Base-by-base conservation (phyloP, 305 asterid species). In the Nicotiana rustica region DNA sequence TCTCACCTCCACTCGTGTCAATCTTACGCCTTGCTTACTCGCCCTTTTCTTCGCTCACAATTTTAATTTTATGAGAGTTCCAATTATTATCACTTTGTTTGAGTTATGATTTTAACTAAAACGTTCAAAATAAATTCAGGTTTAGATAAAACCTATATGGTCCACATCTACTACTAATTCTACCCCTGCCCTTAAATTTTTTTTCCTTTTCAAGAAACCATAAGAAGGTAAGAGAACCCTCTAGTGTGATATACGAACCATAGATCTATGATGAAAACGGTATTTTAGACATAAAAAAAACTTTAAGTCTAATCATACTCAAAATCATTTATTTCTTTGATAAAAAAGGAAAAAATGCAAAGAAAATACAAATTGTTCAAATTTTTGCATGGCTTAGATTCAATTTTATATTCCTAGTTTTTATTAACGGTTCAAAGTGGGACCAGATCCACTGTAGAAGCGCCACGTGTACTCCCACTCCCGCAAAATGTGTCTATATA, bases 361-460 rank as follows among this genome's bases (percentile, higher is more conserved):
- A 52, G 59, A 52, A 14, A 52, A 12, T 4, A 13, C 49, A 5
- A 52, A 1, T 36, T 4, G 10, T 10, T 69, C 77, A 71, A 33
- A 21, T 79, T 78, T 86, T 90, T 90, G 90, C 95, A 91, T 88
- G 93, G 93, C 86, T 83, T 82, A 78, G 91, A 84, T 86, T 86
- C 84, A 62, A 71, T 82, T 82, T 82, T 31, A 44, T 18, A 49
- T 1, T 70, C 15, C 18, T 18, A 3, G 21, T n/a, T n/a, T n/a
- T n/a, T n/a, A n/a, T n/a, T n/a, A 62, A 38, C 1, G n/a, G 15
- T 60, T 62, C n/a, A 25, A 65, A n/a, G 87, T 85, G 79, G 88
- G 83, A 70, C 52, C 64, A 0, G 2, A 33, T 29, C 86, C 89
- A 85, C 52, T 84, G 18, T 35, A 5, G 5, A 1, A n/a, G 3